phyloP scores from a whole-genome alignment of 2,329 filamentous ascomycete species.

The Colletotrichum melonis region DNA sequence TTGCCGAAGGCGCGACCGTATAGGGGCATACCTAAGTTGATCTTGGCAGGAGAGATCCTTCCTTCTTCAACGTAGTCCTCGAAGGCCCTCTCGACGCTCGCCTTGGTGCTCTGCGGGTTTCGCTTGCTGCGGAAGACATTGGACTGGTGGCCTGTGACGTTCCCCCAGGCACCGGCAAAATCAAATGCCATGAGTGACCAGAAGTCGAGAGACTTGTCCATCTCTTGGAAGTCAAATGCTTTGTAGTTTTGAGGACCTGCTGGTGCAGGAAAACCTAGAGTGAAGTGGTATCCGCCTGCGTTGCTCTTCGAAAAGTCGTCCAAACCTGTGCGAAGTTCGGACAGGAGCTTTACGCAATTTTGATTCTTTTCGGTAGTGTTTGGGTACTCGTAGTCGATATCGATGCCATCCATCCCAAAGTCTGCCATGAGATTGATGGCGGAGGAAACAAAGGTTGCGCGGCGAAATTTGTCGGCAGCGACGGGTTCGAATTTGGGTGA shows the following conservation, averaged over 20 bases:
- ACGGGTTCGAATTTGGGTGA: slow-evolving; percentile 79
- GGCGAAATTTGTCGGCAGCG: slow-evolving; percentile 69
- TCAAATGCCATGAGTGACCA: slow-evolving; percentile 77
- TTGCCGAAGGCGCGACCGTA: slow-evolving; percentile 47
- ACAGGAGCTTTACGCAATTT: slow-evolving; percentile 54
- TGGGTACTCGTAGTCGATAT: slow-evolving; percentile 55
- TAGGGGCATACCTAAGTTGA: slow-evolving; percentile 80
- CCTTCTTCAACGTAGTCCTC: slow-evolving; percentile 69
- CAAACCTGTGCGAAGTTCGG: slow-evolving; percentile 55
- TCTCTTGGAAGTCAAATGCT: slow-evolving; percentile 60
- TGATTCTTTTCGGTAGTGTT: slow-evolving; percentile 49
- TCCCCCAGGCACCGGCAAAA: slow-evolving; percentile 76
- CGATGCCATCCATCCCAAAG: slow-evolving; percentile 69
- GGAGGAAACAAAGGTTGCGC: slow-evolving; percentile 75
- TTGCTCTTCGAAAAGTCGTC: slow-evolving; percentile 52
- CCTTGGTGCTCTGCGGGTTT: slow-evolving; percentile 71
- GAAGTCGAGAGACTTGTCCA: slow-evolving; percentile 67
- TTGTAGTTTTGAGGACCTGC: slow-evolving; percentile 61
- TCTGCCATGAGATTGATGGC: slow-evolving; percentile 79
- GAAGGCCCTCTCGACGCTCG: slow-evolving; percentile 74
- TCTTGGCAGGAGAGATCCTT: slow-evolving; percentile 67
- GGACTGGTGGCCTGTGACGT: slow-evolving; percentile 72
- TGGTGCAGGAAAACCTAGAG: slow-evolving; percentile 61
- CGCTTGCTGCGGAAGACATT: slow-evolving; percentile 70
- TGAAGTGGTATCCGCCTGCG: slow-evolving; percentile 57